Percentiles rank a stretch among this genome's conserved stretches.
Evolutionary conservation across 192 early-diverging fungal genomes (phyloP).

Genomic region (Polychytrium aggregatum): DNA sequence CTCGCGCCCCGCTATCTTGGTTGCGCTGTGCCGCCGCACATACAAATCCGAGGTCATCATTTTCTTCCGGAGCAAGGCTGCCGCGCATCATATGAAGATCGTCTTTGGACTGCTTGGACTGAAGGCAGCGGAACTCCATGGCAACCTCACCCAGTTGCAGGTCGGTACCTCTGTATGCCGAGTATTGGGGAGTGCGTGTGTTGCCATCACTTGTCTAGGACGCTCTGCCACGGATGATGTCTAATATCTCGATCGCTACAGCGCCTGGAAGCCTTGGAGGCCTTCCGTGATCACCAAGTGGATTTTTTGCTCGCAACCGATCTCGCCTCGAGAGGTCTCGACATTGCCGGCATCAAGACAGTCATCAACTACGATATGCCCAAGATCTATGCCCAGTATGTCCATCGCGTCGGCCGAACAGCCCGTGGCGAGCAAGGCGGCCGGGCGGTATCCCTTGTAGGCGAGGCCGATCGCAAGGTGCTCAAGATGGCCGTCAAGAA

Average conservation of each 20-base stretch:
- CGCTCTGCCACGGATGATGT: background rate
- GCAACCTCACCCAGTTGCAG: slow-evolving; percentile 84
- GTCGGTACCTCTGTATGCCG: slow-evolving; percentile 1
- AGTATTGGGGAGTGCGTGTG: background rate
- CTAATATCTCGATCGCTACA: slow-evolving; percentile 3
- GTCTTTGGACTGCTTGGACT: slow-evolving; percentile 84
- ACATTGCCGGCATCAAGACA: slow-evolving; percentile 91
- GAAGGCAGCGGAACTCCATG: slow-evolving; percentile 85
- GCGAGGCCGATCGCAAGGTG: slow-evolving; percentile 87
- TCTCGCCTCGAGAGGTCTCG: slow-evolving; percentile 91
- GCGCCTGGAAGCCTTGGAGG: slow-evolving; percentile 79
- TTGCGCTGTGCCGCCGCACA: slow-evolving; percentile 70
- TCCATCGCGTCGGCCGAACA: slow-evolving; percentile 93
- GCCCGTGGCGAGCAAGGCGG: slow-evolving; percentile 83
- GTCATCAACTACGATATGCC: slow-evolving; percentile 99
- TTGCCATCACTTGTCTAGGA: background rate
- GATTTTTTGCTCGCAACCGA: slow-evolving; percentile 93
- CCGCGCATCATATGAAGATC: slow-evolving; percentile 97
- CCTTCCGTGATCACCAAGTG: slow-evolving; percentile 73
- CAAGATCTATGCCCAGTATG: slow-evolving; percentile 77
- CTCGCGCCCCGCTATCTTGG: slow-evolving; percentile 73
- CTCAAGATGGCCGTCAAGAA: slow-evolving; percentile 89
- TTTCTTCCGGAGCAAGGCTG: slow-evolving; percentile 90
- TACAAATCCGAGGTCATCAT: slow-evolving; percentile 73
- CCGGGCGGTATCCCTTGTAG: slow-evolving; percentile 78